phyloP scores from a whole-genome alignment of 2,329 filamentous ascomycete genomes.

The Emergomyces pasteurianus region DNA sequence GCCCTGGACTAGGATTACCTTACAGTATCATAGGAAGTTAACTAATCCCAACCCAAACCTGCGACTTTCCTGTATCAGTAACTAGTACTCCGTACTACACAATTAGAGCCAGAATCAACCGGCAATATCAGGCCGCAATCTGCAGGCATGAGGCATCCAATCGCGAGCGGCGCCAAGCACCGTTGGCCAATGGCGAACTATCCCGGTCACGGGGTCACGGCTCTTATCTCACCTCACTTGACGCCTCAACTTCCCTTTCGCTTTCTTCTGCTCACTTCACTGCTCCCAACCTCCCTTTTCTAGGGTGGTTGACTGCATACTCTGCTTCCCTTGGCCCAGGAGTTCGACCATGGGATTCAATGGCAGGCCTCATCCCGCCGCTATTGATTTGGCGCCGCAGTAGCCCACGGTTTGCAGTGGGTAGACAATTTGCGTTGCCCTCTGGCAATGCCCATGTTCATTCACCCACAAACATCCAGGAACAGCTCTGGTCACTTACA shows the following conservation, averaged over 20 bases:
- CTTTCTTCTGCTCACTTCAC: neutral
- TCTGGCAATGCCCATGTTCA: neutral
- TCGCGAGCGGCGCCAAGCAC: neutral
- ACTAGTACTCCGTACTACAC: no score
- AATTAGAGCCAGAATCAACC: no score
- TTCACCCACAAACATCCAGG: neutral
- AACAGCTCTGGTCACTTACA: neutral
- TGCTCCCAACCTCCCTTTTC: neutral
- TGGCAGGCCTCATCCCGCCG: neutral
- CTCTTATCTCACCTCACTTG: neutral
- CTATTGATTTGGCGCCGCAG: neutral
- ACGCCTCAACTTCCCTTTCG: neutral
- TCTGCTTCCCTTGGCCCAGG: neutral
- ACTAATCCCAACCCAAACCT: neutral
- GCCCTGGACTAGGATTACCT: neutral
- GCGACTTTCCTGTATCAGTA: no score
- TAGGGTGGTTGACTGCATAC: neutral
- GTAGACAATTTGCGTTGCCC: neutral
- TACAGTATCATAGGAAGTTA: neutral
- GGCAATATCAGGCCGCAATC: neutral
- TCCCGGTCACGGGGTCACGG: neutral
- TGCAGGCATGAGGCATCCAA: constrained; percentile 9
- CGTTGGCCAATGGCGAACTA: constrained; percentile 3
- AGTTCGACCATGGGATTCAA: neutral
- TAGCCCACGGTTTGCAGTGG: neutral